Evolutionary conservation across 805 yeast species (phyloP), one percentile per base, ranked within the genome.

Genomic region (Kockiozyma suomiensis): DNA sequence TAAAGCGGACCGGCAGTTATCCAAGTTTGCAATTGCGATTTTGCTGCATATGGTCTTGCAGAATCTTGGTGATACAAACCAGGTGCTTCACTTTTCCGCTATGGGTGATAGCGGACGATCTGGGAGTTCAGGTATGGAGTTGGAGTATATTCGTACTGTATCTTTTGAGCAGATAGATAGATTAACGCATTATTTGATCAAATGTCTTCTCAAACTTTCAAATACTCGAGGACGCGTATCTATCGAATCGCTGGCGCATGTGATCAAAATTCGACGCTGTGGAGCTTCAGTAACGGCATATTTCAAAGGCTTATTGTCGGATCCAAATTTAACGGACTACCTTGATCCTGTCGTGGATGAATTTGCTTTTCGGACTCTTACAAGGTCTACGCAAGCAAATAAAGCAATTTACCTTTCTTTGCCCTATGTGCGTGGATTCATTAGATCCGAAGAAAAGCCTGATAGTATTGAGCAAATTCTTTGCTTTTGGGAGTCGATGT

Each of bases 401-500:
- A 53, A 53, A 15, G 51, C 51, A 19, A 53, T 53, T 12, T 45
- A 46, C 26, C 51, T 46, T 15, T 46, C 57, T 3, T 26, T 53
- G 21, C 57, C 51, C 12, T 53, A 45, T 45, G 40, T 46, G 4
- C 46, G 57, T 12, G 46, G 51, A 23, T 53, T 53, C 26, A 33
- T 53, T 37, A 28, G 41, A 35, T 13, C 50, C 5, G 51, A 46
- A 3, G 51, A 37, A 13, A 46, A 26, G n/a, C 40, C 51, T 17
- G 57, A 53, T 26, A 53, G 57, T n/a, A 38, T 53, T 33, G 57
- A 53, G 37, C 50, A 46, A n/a, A 12, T 53, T 12, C 25, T 53
- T 10, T 53, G 57, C 28, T 40, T 35, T 17, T 53, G 57, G 57
- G 57, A 45, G 21, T 45, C 51, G 2, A 37, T 46, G 51, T n/a